Conservation (phyloP, 164 flowering plant species). For the Chimonanthus praecox region DNA sequence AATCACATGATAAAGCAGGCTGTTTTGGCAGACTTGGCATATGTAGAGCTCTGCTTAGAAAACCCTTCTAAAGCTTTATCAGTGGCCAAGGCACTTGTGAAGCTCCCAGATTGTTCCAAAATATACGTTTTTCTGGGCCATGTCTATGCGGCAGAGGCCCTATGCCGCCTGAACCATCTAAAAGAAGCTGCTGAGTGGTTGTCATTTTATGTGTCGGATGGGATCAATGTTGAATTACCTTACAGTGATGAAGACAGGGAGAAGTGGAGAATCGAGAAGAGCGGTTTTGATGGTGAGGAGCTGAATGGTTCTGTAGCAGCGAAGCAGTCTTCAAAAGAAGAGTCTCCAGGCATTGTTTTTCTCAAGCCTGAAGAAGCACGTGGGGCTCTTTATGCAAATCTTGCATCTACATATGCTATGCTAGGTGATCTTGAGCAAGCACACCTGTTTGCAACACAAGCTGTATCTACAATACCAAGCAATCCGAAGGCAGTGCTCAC, state of each 20-base stretch:
- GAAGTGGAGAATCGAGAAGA: constrained; percentile 46
- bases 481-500: constrained; percentile 53
- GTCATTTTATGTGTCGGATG: constrained; percentile 44
- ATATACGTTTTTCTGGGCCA: constrained; percentile 58
- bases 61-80: constrained; percentile 76
- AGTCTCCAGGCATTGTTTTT: constrained; percentile 27
- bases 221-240: constrained; percentile 45
- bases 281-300: constrained; percentile 47
- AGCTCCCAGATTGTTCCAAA: constrained; percentile 61
- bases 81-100: constrained; percentile 50
- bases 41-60: constrained; percentile 66
- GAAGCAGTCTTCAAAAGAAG: constrained; percentile 22
- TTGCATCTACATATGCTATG: constrained; percentile 52
- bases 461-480: constrained; percentile 48
- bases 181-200: constrained; percentile 81
- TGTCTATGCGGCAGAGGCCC: constrained; percentile 88
- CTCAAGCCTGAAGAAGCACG: constrained; percentile 79
- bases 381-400: constrained; percentile 58
- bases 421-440: constrained; percentile 82
- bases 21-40: constrained; percentile 68
- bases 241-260: constrained; percentile 63
- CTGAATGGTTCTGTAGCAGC: constrained; percentile 28
- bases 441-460: constrained; percentile 34
- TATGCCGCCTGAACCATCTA: constrained; percentile 64
- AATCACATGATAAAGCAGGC: constrained; percentile 67